Percentiles rank a stretch among this genome's conserved stretches.
These are phyloP conservation scores for Talaromyces thailandensis DNA, from an alignment of 495 filamentous ascomycete genomes.

Conservation along the genomic window DNA sequence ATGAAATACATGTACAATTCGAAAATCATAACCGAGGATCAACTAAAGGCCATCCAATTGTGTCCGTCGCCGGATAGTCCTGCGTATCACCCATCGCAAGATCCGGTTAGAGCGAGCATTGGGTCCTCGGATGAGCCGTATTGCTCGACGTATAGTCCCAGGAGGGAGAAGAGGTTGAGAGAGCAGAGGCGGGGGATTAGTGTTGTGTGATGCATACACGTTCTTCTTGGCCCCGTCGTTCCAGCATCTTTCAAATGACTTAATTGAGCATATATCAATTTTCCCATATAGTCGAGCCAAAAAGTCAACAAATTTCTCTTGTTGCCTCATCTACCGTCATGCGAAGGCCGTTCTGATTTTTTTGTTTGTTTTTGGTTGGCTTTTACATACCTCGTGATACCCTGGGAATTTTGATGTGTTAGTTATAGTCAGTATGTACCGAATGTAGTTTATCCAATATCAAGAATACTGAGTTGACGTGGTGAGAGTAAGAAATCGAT, in stretches of 20 bases:
- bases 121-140: conserved; percentile 38
- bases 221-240: not conserved
- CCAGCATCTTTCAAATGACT: not conserved
- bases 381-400: not conserved
- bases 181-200: conserved; percentile 28
- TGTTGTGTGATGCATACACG: conserved; percentile 16
- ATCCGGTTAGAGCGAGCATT: conserved; percentile 31
- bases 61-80: conserved; percentile 33
- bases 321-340: not conserved
- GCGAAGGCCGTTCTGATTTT: not conserved
- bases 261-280: not conserved
- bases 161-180: conserved; percentile 34
- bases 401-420: not conserved
- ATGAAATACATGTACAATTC: conserved; percentile 36
- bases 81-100: conserved; percentile 34
- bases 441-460: not conserved
- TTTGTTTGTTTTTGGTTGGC: not conserved
- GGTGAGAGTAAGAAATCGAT: not conserved
- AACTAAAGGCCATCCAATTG: conserved; percentile 38
- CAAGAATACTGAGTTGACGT: not conserved
- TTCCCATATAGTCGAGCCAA: not conserved
- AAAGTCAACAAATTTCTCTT: not conserved
- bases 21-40: conserved; percentile 34
- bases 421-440: not conserved
- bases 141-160: conserved; percentile 35